phyloP scores from a whole-genome alignment of 2,329 filamentous ascomycete genomes.

The Stachybotrys elegans region DNA sequence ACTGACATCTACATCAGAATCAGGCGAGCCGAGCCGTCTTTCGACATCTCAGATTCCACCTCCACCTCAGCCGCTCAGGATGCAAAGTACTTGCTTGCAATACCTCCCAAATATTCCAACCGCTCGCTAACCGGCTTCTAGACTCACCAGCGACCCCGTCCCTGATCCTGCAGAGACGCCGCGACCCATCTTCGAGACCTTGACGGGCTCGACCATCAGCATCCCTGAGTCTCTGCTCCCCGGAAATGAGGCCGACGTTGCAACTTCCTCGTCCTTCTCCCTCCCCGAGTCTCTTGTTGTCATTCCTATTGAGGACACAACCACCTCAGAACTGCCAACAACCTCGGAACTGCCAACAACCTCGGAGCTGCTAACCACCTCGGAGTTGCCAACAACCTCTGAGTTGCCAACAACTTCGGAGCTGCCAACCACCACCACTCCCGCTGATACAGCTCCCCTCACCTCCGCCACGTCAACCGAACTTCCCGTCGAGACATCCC shows the following conservation, averaged over 20 bases:
- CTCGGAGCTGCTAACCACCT: too few species aligned
- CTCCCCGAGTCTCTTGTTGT: constrained; percentile 9
- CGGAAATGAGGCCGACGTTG: constrained; percentile 1
- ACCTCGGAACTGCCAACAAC: too few species aligned
- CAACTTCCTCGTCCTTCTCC: not conserved
- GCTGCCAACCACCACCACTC: too few species aligned
- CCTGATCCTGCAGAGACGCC: constrained; percentile 12
- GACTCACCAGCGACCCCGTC: constrained; percentile 7
- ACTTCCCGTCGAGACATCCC: too few species aligned
- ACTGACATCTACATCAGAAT: constrained; percentile 1
- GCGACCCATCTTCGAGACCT: constrained; percentile 17
- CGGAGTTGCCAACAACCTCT: too few species aligned
- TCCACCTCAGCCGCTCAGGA: constrained; percentile 12
- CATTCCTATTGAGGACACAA: constrained; percentile 10
- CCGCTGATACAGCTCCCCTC: too few species aligned
- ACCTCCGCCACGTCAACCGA: too few species aligned
- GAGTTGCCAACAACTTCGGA: too few species aligned
- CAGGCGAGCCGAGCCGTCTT: constrained; percentile 13
- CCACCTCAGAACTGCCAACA: not conserved
- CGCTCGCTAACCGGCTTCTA: constrained; percentile 1
- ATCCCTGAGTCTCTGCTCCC: constrained; percentile 13
- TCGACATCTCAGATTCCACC: constrained; percentile 9
- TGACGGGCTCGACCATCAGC: constrained; percentile 12
- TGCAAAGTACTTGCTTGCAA: not conserved
- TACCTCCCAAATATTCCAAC: not conserved